Base-by-base conservation (phyloP, 116 monocot species). In the Posidonia oceanica region DNA sequence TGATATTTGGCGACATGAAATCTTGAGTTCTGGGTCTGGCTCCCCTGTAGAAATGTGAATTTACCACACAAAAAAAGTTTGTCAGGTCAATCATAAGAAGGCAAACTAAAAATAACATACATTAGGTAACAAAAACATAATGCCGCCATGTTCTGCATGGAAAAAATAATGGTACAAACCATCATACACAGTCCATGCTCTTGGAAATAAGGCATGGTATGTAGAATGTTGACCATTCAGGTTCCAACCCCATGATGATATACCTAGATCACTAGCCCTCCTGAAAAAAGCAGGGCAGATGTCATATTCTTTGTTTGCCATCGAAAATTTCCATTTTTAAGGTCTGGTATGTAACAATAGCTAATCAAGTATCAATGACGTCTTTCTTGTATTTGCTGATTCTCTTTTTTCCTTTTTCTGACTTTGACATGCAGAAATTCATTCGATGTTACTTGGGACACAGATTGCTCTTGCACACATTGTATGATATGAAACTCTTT, bases 161-260 rank as follows among this genome's bases (percentile, higher is more conserved):
- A 23, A 69, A 18, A 57, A 71, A 44, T 21, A 36, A n/a, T 48
- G 13, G 74, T n/a, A n/a, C n/a, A n/a, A n/a, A n/a, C n/a, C n/a
- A n/a, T n/a, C n/a, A n/a, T n/a, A n/a, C n/a, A n/a, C n/a, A n/a
- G n/a, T n/a, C n/a, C n/a, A n/a, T n/a, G n/a, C n/a, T n/a, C n/a
- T n/a, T n/a, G n/a, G n/a, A n/a, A n/a, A n/a, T n/a, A n/a, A n/a
- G n/a, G n/a, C n/a, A n/a, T n/a, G 98, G 68, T 98, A 98, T 48
- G 98, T 98, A 39, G 97, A 92, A 82, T 98, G 93, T 63, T 98
- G 98, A 70, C 98, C 98, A 75, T 70, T 83, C 74, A 98, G 80
- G 59, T 90, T 93, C 98, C 98, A 98, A 54, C 85, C 88, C 98
- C 92, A 98, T 40, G 92, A 93, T 75, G 93, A 93, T 73, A 98